Base-by-base conservation (phyloP, 2,329 filamentous ascomycete genomes). In the Colletotrichum sp. region DNA sequence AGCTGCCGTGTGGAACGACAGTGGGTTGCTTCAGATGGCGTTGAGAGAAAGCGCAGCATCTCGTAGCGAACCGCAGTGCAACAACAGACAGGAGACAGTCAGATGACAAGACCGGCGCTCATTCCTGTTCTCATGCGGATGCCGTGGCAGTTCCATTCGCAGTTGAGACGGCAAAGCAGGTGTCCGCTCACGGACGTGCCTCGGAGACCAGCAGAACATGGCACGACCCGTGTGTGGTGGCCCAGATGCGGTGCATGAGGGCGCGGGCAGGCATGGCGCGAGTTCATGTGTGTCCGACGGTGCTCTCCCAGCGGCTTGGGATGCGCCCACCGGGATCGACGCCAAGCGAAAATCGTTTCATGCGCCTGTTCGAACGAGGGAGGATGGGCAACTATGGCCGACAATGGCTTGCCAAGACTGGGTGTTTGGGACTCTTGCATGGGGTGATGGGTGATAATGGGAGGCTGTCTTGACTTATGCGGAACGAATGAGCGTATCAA, bases 21-120 rank as follows among this genome's bases (percentile, higher is more conserved):
- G 28, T 13, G 8, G 6, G 24, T 34, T 60, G 49, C 36, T 76
- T 74, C 74, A 73, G 74, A 76, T 52, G 74, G 70, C 71, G 59
- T 68, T 32, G 36, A 44, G 67, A 59, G 28, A 6, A 52, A 13
- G 8, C 59, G 24, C 21, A 73, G 69, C 63, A 73, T 63, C 70
- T 76, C 70, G 34, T 76, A 32, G 49, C 73, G 44, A 65, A 68
- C 32, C 64, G 73, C 26, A 63, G 62, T 59, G 44, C 44, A 52
- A 16, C 70, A 52, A 21, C 52, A 62, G 68, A 52, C 68, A 63
- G 36, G 13, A 68, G 44, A 49, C 65, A 32, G 63, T 76, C 74
- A 74, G 74, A 74, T 76, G 74, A 69, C 44, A 76, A 76, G 70
- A 63, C 49, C 26, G 70, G 74, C 21, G 70, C 21, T 30, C 28